Conservation (phyloP, 257 asterid species). For the Solanum arcanum region DNA sequence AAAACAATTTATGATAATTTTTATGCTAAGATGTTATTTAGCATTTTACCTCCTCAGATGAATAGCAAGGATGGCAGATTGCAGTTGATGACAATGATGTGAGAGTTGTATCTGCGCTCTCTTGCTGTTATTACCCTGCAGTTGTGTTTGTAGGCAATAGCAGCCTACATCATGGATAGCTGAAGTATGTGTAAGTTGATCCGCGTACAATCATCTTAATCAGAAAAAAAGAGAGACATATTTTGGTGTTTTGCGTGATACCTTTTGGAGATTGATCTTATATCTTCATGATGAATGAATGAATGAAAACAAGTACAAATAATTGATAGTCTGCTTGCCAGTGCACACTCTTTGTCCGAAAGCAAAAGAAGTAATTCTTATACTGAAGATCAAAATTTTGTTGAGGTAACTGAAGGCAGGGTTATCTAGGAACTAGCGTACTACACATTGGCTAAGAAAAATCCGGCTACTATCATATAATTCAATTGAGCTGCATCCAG, state of each 20-base stretch:
- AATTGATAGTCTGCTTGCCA: neutral
- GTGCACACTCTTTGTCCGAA: neutral
- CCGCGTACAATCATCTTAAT: neutral
- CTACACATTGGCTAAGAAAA: neutral
- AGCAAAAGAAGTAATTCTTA: neutral
- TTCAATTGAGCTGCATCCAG: conserved; percentile 35
- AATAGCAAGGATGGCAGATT: neutral
- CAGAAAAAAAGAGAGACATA: neutral
- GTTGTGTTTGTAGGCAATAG: neutral
- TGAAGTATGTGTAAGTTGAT: neutral
- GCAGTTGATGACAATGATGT: neutral
- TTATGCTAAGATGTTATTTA: neutral
- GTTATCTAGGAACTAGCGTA: neutral
- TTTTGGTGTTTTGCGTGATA: neutral
- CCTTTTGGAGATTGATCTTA: neutral
- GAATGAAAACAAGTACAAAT: neutral
- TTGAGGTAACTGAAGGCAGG: neutral
- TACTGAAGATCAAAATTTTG: neutral
- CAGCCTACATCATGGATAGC: neutral
- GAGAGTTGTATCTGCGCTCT: neutral
- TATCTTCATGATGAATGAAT: neutral
- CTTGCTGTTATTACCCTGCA: neutral
- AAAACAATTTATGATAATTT: neutral
- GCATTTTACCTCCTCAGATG: neutral
- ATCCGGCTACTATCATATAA: neutral